These are phyloP conservation scores for Guadua angustifolia DNA, from an alignment of 176 grass and related monocot genomes.

Conservation along the genomic window DNA sequence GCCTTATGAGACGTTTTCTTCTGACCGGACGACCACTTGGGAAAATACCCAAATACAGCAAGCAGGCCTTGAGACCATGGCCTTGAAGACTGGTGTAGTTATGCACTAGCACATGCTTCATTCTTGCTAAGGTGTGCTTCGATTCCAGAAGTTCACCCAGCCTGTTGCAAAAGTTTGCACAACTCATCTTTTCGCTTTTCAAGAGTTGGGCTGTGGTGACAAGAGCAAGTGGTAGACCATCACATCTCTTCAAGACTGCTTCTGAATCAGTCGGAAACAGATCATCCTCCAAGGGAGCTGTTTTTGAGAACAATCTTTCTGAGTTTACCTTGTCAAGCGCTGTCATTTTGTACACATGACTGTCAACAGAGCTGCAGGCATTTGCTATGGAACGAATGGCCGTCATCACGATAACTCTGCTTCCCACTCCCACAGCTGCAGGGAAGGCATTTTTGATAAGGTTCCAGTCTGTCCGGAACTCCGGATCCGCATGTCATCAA, in stretches of 20 bases:
- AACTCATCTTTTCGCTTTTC: neutral
- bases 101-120: neutral
- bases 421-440: neutral
- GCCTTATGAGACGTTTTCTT: neutral
- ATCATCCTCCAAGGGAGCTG: neutral
- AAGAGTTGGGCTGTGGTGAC: neutral
- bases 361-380: neutral
- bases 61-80: conserved; percentile 3
- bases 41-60: conserved; percentile 2
- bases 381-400: conserved; percentile 21
- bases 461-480: conserved; percentile 32
- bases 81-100: neutral
- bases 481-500: conserved; percentile 14
- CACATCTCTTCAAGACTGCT: neutral
- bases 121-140: conserved; percentile 1
- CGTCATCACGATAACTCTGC: neutral
- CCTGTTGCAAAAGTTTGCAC: neutral
- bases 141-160: neutral
- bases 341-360: conserved; percentile 18
- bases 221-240: conserved; percentile 11
- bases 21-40: neutral
- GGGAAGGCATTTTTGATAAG: conserved; percentile 4
- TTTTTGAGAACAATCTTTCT: neutral
- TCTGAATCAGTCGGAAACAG: neutral
- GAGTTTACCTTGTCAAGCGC: neutral